Evolutionary conservation across 2,329 filamentous ascomycete species (phyloP).

Genomic region (Tolypocladium cylindrosporum): DNA sequence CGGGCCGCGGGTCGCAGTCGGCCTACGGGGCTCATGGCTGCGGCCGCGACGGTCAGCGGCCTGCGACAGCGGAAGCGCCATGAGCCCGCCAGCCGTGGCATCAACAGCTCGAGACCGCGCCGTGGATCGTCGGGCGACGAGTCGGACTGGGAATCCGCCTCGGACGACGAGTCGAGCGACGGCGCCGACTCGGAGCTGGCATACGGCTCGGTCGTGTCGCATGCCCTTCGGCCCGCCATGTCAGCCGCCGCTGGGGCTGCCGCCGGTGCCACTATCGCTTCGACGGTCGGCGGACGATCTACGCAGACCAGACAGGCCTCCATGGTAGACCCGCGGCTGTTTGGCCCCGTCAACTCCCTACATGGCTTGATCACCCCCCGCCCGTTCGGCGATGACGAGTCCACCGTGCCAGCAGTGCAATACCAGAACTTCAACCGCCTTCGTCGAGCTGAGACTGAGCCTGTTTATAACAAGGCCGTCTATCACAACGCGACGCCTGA

Average conservation of each 20-base stretch:
- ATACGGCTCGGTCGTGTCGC: conserved; percentile 20
- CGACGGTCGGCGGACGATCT: conserved; percentile 4
- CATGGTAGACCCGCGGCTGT: conserved; percentile 47
- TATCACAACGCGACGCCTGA: conserved; percentile 60
- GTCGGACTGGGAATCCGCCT: conserved; percentile 48
- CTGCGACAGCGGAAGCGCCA: conserved; percentile 29
- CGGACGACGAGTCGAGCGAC: conserved; percentile 33
- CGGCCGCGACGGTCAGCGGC: conserved; percentile 29
- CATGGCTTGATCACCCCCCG: conserved; percentile 44
- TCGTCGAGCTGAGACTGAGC: conserved; percentile 13
- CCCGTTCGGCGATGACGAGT: conserved; percentile 35
- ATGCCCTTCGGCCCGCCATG: conserved; percentile 12
- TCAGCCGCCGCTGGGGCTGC: conserved; percentile 19
- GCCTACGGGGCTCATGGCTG: conserved; percentile 20
- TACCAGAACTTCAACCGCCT: conserved; percentile 8
- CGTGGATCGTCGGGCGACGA: conserved; percentile 32
- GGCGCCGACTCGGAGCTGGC: conserved; percentile 29
- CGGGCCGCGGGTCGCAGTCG: conserved; percentile 24
- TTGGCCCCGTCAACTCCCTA: conserved; percentile 52
- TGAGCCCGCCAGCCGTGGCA: conserved; percentile 21
- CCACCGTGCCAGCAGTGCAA: conserved; percentile 15
- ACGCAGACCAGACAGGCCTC: conserved; percentile 30
- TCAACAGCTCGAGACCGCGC: conserved; percentile 29
- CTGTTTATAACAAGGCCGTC: conserved; percentile 39
- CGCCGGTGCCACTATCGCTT: conserved; percentile 15